Evolutionary conservation across 2,329 filamentous ascomycete genomes (phyloP).

Genomic region (Peltaster fructicola): DNA sequence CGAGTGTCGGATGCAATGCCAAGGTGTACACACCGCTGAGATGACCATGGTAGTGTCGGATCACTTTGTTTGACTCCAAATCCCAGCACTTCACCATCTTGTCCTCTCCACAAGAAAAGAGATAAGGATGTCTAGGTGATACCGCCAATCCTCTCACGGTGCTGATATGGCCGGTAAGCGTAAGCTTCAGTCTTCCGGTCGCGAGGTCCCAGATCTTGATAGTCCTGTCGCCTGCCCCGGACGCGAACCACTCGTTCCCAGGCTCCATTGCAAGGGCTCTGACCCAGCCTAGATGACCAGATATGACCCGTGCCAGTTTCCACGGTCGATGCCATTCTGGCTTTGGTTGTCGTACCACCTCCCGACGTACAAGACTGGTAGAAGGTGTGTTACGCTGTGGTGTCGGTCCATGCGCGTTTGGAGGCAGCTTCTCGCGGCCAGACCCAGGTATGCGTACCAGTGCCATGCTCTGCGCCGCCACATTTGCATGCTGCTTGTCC

Average conservation of each 20-base stretch:
- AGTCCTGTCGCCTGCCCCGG: slow-evolving; percentile 82
- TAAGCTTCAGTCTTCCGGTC: slow-evolving; percentile 65
- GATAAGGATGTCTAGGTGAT: slow-evolving; percentile 81
- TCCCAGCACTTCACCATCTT: slow-evolving; percentile 99
- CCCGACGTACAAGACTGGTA: slow-evolving; percentile 43
- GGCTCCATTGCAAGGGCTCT: slow-evolving; percentile 79
- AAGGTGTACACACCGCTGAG: slow-evolving; percentile 90
- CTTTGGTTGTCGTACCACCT: slow-evolving; percentile 48
- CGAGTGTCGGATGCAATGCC: slow-evolving; percentile 80
- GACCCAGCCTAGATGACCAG: slow-evolving; percentile 92
- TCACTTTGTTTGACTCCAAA: slow-evolving; percentile 98
- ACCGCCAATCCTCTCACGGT: slow-evolving; percentile 85
- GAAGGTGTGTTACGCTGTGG: slow-evolving; percentile 32
- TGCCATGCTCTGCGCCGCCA: slow-evolving; percentile 35
- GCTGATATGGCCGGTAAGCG: slow-evolving; percentile 84
- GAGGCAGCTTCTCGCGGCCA: slow-evolving; percentile 24
- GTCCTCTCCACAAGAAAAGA: slow-evolving; percentile 95
- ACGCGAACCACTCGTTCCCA: slow-evolving; percentile 94
- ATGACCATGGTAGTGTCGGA: slow-evolving; percentile 94
- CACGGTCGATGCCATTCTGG: slow-evolving; percentile 96
- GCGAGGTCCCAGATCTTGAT: slow-evolving; percentile 99
- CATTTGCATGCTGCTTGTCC: slow-evolving; percentile 25
- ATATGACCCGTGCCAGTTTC: slow-evolving; percentile 97
- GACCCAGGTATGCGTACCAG: slow-evolving; percentile 34
- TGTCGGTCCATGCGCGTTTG: slow-evolving; percentile 39